Evolutionary conservation across 371 early-diverging fungal genomes (phyloP).

Genomic region (Saksenaea oblongispora): DNA sequence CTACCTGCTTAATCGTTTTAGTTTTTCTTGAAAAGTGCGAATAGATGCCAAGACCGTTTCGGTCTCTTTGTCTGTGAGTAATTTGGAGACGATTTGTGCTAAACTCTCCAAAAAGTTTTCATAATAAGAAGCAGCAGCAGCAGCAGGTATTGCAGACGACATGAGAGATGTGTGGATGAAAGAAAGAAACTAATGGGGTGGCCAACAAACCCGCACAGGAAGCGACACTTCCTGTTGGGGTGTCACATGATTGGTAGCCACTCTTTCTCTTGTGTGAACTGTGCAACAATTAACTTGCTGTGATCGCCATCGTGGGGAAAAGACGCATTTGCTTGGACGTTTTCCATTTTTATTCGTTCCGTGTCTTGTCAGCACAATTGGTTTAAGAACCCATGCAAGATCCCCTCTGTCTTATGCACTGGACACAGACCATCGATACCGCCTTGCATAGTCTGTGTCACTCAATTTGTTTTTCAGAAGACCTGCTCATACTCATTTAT

Average conservation of each 20-base stretch:
- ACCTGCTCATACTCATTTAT: no score
- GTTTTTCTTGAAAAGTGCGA: constrained; percentile 67
- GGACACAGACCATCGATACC: no score
- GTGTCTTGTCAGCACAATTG: not conserved
- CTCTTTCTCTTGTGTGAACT: not conserved
- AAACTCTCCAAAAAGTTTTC: constrained; percentile 81
- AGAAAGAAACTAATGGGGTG: not conserved
- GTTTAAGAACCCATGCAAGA: not conserved
- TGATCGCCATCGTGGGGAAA: not conserved
- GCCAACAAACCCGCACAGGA: not conserved
- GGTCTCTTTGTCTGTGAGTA: constrained; percentile 82
- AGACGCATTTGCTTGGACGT: not conserved
- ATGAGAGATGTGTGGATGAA: constrained; percentile 5
- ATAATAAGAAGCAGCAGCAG: constrained; percentile 45
- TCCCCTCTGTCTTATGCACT: no score
- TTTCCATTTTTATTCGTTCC: not conserved
- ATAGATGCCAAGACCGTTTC: constrained; percentile 71
- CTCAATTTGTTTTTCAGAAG: not conserved
- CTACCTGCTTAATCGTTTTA: constrained; percentile 69
- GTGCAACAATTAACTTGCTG: constrained; percentile 24
- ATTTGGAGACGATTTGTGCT: constrained; percentile 73
- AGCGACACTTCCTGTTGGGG: constrained; percentile 1
- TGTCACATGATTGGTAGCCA: not conserved
- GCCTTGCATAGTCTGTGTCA: not conserved
- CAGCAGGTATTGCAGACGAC: constrained; percentile 16